A percentile compares a stretch with the other conserved stretches of the same genome.
phyloP scores from a whole-genome alignment of 345 rosid species.

The Ceriops zippeliana region DNA sequence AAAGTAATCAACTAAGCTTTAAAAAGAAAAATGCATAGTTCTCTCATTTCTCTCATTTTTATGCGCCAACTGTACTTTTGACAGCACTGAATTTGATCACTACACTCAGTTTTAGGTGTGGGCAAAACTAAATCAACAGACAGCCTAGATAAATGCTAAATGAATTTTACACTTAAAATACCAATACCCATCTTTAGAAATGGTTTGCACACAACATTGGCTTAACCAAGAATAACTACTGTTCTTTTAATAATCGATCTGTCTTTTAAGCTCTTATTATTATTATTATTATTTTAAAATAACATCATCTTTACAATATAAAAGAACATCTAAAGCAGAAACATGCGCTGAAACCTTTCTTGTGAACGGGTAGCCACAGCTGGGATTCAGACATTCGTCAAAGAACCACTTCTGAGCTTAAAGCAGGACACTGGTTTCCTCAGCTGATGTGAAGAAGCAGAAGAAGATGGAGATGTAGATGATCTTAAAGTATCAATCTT shows the following conservation, averaged over 20 bases:
- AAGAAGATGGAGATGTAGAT: neutral
- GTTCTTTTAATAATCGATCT: no score
- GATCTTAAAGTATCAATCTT: slow-evolving; percentile 35
- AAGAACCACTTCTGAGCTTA: slow-evolving; percentile 30
- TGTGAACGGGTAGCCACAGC: slow-evolving; percentile 10
- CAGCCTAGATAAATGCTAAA: no score
- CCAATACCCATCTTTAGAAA: no score
- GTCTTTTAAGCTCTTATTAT: no score
- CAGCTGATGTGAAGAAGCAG: neutral
- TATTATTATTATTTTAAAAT: no score
- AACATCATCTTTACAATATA: no score
- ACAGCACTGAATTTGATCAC: neutral
- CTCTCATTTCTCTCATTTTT: slow-evolving; percentile 24
- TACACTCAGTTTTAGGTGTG: no score
- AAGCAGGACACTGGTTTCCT: slow-evolving; percentile 15
- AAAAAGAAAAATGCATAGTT: neutral
- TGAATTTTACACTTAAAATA: no score
- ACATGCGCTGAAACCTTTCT: neutral
- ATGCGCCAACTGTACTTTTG: slow-evolving; percentile 23
- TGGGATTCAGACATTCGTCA: slow-evolving; percentile 31
- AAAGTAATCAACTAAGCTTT: neutral
- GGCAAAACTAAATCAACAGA: no score
- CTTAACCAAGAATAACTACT: no score
- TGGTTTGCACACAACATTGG: no score
- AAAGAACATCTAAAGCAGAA: no score